Base-by-base conservation (phyloP, 352 stramenopile genomes). In the Aphanomyces euteiches region DNA sequence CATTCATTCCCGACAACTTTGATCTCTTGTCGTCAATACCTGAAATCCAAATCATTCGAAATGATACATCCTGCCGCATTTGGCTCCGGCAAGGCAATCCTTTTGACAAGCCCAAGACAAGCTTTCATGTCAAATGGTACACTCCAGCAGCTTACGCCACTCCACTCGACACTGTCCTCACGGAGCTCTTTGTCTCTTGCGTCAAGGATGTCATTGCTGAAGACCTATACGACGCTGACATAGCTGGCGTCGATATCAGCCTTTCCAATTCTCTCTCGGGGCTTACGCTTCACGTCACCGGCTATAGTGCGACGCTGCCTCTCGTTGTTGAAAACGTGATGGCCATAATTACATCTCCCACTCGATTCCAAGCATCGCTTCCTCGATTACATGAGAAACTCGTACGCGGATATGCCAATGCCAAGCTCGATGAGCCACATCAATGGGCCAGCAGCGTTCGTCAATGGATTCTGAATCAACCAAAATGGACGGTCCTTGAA, bases 51-150 rank as follows among this genome's bases (percentile, higher is more conserved):
- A 53, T 75, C 12, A 37, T 82, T 17, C 71, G 71, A 17, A 71
- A 79, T 47, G 75, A 79, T 57, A 6, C 38, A 6, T 53, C 15
- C 7, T 69, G 65, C 34, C 73, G 75, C 1, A 17, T 80, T 28
- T 84, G 78, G 79, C 84, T 87, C 75, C 85, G 87, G 69, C 74
- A 74, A 7, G 79, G 85, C 70, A 81, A 76, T 28, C 58, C 73
- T 13, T 89, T 89, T 76, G 54, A 71, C 17, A 85, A 87, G 78
- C 81, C 81, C 19, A 89, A 87, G 68, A 73, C 85, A 4, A 88
- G 88, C 73, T 63, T 86, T 0, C 77, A 80, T 59, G 75, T 81
- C 34, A 67, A 76, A 47, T 77, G 82, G 19, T 72, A 77, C 66
- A 80, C 64, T 6, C 68, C 74, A 6, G 61, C 66, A 12, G 75